These are phyloP conservation scores for Staphylotrichum longicolle DNA, from an alignment of 495 filamentous ascomycete genomes.

Conservation along the genomic window DNA sequence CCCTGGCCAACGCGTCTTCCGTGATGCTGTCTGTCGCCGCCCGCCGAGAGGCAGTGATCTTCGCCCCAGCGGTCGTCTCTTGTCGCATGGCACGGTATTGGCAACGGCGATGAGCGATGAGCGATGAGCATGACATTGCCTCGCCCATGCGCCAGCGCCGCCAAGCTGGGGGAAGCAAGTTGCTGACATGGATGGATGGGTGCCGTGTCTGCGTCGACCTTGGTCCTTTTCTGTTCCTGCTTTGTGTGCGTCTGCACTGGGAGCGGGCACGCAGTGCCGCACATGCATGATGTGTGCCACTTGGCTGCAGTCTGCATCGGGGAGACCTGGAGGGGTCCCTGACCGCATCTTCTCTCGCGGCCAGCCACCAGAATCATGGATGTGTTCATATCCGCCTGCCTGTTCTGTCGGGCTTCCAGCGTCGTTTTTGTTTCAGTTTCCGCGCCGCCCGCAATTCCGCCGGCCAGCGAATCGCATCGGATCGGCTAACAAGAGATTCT, in stretches of 20 bases:
- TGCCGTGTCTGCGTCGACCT: background rate
- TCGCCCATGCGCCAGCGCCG: constrained; percentile 4
- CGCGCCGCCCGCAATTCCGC: constrained; percentile 18
- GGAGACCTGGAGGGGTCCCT: background rate
- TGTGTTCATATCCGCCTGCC: constrained; percentile 2
- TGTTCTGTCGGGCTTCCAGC: constrained; percentile 17
- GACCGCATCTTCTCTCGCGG: constrained; percentile 7
- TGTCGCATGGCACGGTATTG: background rate
- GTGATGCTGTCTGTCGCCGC: background rate
- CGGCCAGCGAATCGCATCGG: constrained; percentile 12
- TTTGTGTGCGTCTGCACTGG: background rate
- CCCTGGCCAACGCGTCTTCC: constrained; percentile 1
- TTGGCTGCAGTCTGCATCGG: constrained; percentile 5
- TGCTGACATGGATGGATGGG: constrained; percentile 3
- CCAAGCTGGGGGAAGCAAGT: background rate
- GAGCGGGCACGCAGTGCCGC: background rate
- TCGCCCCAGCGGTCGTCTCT: background rate
- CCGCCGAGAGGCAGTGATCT: no score
- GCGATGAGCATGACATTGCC: background rate
- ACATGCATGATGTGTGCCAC: constrained; percentile 10
- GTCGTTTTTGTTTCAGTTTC: constrained; percentile 24
- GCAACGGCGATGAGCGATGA: background rate
- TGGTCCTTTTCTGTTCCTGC: background rate
- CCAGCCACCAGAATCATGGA: background rate
- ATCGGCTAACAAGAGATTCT: constrained; percentile 19